Percentiles rank a stretch among this genome's conserved stretches.
These are phyloP conservation scores for Zygoascus ofunaensis DNA, from an alignment of 805 yeast species.

Conservation along the genomic window DNA sequence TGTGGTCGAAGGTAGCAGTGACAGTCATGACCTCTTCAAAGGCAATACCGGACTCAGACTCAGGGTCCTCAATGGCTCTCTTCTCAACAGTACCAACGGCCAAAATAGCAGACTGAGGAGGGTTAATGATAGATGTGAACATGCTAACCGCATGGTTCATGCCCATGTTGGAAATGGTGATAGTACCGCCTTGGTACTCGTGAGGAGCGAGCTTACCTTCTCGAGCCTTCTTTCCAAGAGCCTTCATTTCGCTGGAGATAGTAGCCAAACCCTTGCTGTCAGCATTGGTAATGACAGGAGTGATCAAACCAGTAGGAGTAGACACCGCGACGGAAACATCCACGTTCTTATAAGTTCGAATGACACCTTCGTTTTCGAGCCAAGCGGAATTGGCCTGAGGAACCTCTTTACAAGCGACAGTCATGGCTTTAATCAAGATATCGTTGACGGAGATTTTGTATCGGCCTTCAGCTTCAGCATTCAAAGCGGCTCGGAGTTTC, in stretches of 20 bases:
- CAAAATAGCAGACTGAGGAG: slow-evolving; percentile 90
- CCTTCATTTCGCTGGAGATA: slow-evolving; percentile 80
- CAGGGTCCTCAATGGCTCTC: slow-evolving; percentile 86
- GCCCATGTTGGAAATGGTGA: slow-evolving; percentile 97
- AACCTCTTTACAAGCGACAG: slow-evolving; percentile 79
- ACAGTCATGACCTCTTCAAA: slow-evolving; percentile 86
- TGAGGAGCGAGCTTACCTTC: slow-evolving; percentile 87
- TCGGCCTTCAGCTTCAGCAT: slow-evolving; percentile 73
- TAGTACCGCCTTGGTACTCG: slow-evolving; percentile 99
- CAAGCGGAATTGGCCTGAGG: slow-evolving; percentile 94
- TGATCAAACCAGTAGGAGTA: slow-evolving; percentile 92
- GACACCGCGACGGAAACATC: slow-evolving; percentile 99
- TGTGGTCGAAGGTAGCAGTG: slow-evolving; percentile 97
- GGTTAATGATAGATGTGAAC: slow-evolving; percentile 96
- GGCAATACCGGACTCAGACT: slow-evolving; percentile 82
- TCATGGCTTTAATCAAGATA: slow-evolving; percentile 86
- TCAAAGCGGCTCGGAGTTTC: slow-evolving; percentile 85
- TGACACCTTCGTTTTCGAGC: slow-evolving; percentile 80
- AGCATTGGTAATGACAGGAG: slow-evolving; percentile 90
- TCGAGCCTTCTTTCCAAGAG: slow-evolving; percentile 92
- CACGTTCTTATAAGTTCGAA: slow-evolving; percentile 83
- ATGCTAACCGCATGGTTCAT: slow-evolving; percentile 90
- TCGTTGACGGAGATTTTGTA: slow-evolving; percentile 92
- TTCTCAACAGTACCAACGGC: slow-evolving; percentile 92
- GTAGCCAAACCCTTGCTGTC: slow-evolving; percentile 75